These are phyloP conservation scores for Circinella minor DNA, from an alignment of 371 early-diverging fungal genomes.

Conservation along the genomic window DNA sequence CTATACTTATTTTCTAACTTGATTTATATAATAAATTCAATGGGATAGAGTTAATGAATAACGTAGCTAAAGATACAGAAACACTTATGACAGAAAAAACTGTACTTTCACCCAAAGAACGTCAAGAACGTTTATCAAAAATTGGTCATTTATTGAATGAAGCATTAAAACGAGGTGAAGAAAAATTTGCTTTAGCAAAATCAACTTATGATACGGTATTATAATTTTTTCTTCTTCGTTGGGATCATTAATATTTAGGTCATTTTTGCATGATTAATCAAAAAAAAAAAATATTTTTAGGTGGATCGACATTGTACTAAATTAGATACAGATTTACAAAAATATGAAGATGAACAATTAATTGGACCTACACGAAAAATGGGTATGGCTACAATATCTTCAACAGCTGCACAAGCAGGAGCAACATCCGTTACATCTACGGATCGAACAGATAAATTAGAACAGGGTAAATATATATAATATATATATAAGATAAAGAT, in stretches of 20 bases:
- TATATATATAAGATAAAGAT: background rate
- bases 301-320: constrained; percentile 90
- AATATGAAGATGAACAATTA: constrained; percentile 90
- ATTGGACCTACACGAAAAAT: constrained; percentile 53
- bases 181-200: constrained; percentile 90
- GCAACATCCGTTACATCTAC: background rate
- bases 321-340: constrained; percentile 87
- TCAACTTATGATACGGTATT: constrained; percentile 88
- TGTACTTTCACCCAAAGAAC: constrained; percentile 52
- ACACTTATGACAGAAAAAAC: constrained; percentile 42
- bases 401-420: constrained; percentile 20
- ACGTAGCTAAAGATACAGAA: constrained; percentile 54
- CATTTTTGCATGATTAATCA: too few relatives aligned
- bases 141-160: constrained; percentile 69
- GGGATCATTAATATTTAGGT: too few relatives aligned
- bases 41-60: constrained; percentile 57
- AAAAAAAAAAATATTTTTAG: constrained; percentile 32
- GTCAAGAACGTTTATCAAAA: constrained; percentile 58
- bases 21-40: background rate
- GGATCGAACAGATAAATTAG: background rate
- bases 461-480: background rate
- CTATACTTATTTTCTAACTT: too few relatives aligned
- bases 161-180: constrained; percentile 87
- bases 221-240: too few relatives aligned
- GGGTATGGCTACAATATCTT: constrained; percentile 25